Base-by-base conservation (phyloP, 2,329 filamentous ascomycete genomes). In the Exutisphaerella laricina region DNA sequence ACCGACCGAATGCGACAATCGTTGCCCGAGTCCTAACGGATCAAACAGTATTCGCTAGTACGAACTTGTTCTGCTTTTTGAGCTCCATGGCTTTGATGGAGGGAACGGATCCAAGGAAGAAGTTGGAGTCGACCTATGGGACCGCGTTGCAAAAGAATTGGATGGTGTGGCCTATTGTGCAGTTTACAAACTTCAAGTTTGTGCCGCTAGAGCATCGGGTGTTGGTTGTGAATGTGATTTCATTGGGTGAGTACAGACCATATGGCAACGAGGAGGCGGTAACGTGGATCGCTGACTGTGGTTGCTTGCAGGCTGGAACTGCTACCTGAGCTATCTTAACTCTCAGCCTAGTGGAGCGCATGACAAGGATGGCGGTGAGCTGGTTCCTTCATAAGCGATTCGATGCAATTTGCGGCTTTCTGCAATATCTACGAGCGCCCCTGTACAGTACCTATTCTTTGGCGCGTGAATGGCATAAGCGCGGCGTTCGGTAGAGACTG, bases 161-260 rank as follows among this genome's bases (percentile, higher is more conserved):
- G 75, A 77, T 87, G 70, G 67, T 96, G 43, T 96, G 89, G 89
- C 89, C 89, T 3, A 71, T 71, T 55, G 87, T 94, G 43, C 89
- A 96, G 70, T 72, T 83, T 41, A 74, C 83, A 60, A 96, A 96
- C 72, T 96, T 96, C 70, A 84, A 84, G 59, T 77, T 92, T 51
- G 78, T 95, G 50, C 89, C 89, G 36, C 71, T 94, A 50, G 79
- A 94, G 61, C 81, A 90, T 67, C 77, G 88, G 46, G 79, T 96
- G 30, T 70, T 95, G 56, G 82, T 94, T 49, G 89, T 94, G 57
- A 96, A 96, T 60, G 65, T 94, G 38, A 74, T 95, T 41, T 85
- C 76, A 47, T 67, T 85, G 54, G 81, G 80, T 80, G 58, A 60
- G 73, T 69, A n/a, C 21, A 32, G 14, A n/a, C n/a, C n/a, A n/a